Conservation (phyloP, 164 flowering plant species). For the Houttuynia cordata region DNA sequence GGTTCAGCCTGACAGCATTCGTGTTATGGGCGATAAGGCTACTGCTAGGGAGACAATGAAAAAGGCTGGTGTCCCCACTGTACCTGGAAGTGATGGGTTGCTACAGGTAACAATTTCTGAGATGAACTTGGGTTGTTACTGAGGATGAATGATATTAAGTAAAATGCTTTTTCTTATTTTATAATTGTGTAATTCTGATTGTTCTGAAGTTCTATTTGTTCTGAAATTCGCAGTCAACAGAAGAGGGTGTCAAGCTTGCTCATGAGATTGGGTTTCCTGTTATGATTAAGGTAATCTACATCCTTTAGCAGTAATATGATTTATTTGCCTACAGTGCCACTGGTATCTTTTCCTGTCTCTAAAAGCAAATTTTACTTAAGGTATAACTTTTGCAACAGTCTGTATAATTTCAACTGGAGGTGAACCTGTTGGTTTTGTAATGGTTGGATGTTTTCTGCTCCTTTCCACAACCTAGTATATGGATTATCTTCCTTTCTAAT, state of each 20-base stretch:
- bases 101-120: constrained; percentile 42
- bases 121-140: background rate
- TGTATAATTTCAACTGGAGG: background rate
- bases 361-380: background rate
- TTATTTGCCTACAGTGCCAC: too few species aligned
- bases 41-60: constrained; percentile 99
- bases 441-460: background rate
- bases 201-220: constrained; percentile 1
- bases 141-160: background rate
- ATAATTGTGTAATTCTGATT: background rate
- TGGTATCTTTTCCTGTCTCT: background rate
- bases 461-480: background rate
- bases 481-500: background rate
- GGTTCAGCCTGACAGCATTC: constrained; percentile 22
- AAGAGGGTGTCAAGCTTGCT: constrained; percentile 81
- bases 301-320: too few species aligned
- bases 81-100: constrained; percentile 96
- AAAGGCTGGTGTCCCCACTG: constrained; percentile 98
- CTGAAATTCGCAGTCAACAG: constrained; percentile 55
- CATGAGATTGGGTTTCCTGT: constrained; percentile 74
- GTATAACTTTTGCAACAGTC: too few species aligned
- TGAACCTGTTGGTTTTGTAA: too few species aligned
- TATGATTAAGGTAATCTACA: background rate
- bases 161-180: background rate
- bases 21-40: constrained; percentile 97